phyloP scores from a whole-genome alignment of 768 basidiomycete genomes.

The Amanita rimosa region DNA sequence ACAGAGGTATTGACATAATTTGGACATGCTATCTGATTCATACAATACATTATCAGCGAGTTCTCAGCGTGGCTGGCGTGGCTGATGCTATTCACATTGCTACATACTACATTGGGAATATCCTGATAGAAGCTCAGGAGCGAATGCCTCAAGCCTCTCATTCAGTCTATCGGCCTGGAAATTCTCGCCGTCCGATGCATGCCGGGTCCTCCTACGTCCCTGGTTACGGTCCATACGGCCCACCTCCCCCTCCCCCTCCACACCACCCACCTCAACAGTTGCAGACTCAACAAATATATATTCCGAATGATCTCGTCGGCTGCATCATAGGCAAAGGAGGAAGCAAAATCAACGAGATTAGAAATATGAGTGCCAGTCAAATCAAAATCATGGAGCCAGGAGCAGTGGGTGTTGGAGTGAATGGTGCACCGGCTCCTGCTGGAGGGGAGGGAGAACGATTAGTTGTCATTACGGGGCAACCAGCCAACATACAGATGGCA shows the following conservation, averaged over 20 bases:
- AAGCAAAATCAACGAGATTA: constrained; percentile 97
- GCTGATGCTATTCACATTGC: constrained; percentile 99
- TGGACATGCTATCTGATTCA: constrained; percentile 6
- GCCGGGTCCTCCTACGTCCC: constrained; percentile 60
- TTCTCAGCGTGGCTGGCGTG: constrained; percentile 94
- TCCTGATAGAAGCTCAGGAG: constrained; percentile 88
- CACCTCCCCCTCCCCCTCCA: constrained; percentile 15
- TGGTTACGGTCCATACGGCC: constrained; percentile 42
- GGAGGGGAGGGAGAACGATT: constrained; percentile 82
- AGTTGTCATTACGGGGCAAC: constrained; percentile 96
- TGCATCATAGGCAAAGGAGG: constrained; percentile 98
- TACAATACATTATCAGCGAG: constrained; percentile 48
- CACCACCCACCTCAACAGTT: constrained; percentile 61
- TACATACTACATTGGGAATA: constrained; percentile 98
- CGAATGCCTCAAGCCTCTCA: constrained; percentile 61
- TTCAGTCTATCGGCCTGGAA: constrained; percentile 52
- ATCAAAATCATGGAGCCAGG: constrained; percentile 99
- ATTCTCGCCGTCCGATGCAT: constrained; percentile 40
- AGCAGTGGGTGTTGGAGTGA: constrained; percentile 55
- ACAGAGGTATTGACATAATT: constrained; percentile 64
- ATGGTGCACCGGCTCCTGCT: constrained; percentile 58
- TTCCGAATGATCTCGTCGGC: constrained; percentile 94
- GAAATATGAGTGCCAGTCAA: constrained; percentile 89
- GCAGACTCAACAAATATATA: constrained; percentile 96
- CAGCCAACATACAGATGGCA: constrained; percentile 92